Evolutionary conservation across 1,139 yeast genomes (phyloP).

Genomic region (Debaryomycetaceae sp.): DNA sequence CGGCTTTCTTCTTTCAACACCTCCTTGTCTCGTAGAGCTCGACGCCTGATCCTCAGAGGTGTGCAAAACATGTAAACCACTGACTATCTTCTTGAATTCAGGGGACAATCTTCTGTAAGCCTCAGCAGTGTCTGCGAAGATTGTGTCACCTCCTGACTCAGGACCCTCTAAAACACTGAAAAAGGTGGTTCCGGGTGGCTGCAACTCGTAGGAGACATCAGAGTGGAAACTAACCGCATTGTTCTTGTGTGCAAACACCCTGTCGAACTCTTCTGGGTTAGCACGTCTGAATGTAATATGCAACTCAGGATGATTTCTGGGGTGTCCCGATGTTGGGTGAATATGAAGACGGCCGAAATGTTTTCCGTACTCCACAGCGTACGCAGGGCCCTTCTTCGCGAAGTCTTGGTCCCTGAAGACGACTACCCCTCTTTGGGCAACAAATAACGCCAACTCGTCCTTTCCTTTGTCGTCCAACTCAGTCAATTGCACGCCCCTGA

Average conservation of each 20-base stretch:
- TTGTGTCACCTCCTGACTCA: slow-evolving; percentile 70
- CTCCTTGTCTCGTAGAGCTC: slow-evolving; percentile 51
- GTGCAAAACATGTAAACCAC: slow-evolving; percentile 59
- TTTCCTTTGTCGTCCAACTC: slow-evolving; percentile 48
- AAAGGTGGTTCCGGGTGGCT: slow-evolving; percentile 66
- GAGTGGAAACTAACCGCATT: slow-evolving; percentile 56
- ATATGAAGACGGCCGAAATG: slow-evolving; percentile 68
- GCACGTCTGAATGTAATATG: slow-evolving; percentile 60
- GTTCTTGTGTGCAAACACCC: slow-evolving; percentile 30
- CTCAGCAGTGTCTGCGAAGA: slow-evolving; percentile 60
- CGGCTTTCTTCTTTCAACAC: slow-evolving; percentile 61
- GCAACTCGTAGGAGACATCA: slow-evolving; percentile 67
- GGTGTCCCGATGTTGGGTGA: slow-evolving; percentile 74
- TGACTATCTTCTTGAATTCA: slow-evolving; percentile 50
- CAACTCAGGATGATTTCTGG: slow-evolving; percentile 54
- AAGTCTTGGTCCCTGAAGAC: slow-evolving; percentile 67
- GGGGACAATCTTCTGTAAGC: slow-evolving; percentile 71
- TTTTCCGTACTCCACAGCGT: slow-evolving; percentile 51
- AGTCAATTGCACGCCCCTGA: slow-evolving; percentile 57
- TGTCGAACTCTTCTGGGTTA: slow-evolving; percentile 28
- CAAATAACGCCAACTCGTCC: slow-evolving; percentile 62
- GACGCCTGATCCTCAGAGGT: slow-evolving; percentile 69
- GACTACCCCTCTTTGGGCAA: slow-evolving; percentile 65
- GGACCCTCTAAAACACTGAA: slow-evolving; percentile 62
- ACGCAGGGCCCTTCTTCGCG: slow-evolving; percentile 52